Conservation (phyloP, 2,329 filamentous ascomycete species). For the Cryphonectria naterciae region DNA sequence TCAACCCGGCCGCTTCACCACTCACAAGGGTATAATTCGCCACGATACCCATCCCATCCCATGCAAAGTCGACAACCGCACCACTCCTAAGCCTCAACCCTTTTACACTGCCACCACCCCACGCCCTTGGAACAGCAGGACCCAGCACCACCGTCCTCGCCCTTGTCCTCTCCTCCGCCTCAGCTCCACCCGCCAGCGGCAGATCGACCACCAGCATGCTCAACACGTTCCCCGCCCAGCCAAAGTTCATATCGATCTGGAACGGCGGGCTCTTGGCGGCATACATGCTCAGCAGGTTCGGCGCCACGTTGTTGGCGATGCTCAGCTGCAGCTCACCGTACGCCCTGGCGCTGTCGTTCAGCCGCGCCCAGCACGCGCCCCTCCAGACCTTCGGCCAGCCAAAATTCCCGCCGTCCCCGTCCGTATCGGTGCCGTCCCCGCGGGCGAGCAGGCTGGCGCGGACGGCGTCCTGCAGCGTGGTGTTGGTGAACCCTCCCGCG, state of each 20-base stretch:
- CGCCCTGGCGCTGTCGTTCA: conserved; percentile 55
- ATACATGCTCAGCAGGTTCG: conserved; percentile 58
- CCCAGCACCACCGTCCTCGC: conserved; percentile 47
- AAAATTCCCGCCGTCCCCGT: conserved; percentile 42
- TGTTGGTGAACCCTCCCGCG: conserved; percentile 46
- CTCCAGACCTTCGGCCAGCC: conserved; percentile 65
- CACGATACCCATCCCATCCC: conserved; percentile 45
- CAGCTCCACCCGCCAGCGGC: conserved; percentile 34
- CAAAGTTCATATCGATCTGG: conserved; percentile 65
- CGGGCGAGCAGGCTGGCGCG: conserved; percentile 44
- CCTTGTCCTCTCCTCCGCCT: conserved; percentile 27
- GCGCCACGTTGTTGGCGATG: conserved; percentile 53
- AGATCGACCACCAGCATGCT: conserved; percentile 58
- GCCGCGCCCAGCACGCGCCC: conserved; percentile 57
- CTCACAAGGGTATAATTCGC: conserved; percentile 22
- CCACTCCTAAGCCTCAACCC: conserved; percentile 51
- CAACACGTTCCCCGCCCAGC: conserved; percentile 52
- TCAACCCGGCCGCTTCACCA: conserved; percentile 23
- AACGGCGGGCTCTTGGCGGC: conserved; percentile 50
- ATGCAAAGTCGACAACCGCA: conserved; percentile 47
- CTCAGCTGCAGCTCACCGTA: conserved; percentile 53
- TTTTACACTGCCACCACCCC: conserved; percentile 48
- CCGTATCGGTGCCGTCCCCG: conserved; percentile 22
- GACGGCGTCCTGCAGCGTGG: conserved; percentile 49
- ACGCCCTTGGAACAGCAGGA: conserved; percentile 50